Evolutionary conservation across 75 land plant species (phyloP).

Genomic region (Ceratopteris richardii): DNA sequence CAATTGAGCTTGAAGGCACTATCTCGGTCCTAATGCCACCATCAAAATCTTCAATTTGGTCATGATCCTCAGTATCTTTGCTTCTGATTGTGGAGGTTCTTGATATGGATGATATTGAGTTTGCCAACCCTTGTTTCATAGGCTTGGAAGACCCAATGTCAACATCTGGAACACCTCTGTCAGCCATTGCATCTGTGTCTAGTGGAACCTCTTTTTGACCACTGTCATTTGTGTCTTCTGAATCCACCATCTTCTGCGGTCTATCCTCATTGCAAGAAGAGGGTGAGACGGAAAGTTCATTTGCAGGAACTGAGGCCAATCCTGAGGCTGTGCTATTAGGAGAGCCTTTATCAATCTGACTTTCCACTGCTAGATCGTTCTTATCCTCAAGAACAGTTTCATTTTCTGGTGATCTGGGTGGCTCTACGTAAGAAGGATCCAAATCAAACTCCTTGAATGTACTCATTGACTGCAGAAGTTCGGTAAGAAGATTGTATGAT

Average conservation of each 20-base stretch:
- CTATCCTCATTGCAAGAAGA: no score
- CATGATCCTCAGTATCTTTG: background rate
- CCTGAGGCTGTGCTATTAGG: background rate
- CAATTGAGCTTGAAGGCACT: background rate
- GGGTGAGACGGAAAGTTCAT: no score
- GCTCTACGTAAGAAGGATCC: constrained; percentile 20
- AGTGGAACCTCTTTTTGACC: no score
- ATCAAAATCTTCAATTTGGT: background rate
- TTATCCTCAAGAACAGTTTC: background rate
- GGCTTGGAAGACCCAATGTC: no score
- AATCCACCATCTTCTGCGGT: no score
- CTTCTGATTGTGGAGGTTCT: background rate
- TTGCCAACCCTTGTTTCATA: background rate
- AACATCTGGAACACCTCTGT: background rate
- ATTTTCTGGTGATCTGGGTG: constrained; percentile 2
- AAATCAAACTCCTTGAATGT: constrained; percentile 24
- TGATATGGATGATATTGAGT: background rate
- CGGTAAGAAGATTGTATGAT: constrained; percentile 31
- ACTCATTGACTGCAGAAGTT: constrained; percentile 36
- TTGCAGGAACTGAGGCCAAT: no score
- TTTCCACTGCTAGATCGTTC: background rate
- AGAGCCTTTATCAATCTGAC: background rate
- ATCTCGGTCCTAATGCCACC: background rate
- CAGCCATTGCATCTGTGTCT: background rate
- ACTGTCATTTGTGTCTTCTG: no score